These are phyloP conservation scores for Olyra latifolia DNA, from an alignment of 176 grass and related monocot species.

Conservation along the genomic window DNA sequence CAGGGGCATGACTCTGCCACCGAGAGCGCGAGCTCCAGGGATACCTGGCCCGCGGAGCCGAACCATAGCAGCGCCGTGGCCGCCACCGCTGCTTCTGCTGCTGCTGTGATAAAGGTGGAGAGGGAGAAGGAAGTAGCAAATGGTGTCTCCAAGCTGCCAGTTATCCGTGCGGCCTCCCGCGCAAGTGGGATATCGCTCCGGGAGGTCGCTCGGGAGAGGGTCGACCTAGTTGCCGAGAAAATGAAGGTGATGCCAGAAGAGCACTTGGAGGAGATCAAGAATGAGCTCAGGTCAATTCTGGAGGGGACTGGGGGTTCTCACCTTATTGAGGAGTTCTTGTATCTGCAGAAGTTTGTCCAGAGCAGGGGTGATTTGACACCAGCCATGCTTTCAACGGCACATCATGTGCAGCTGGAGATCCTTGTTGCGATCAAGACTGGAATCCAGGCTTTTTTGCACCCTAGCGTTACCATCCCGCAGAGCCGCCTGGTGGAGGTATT, in stretches of 20 bases:
- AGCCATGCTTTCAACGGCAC: slow-evolving; percentile 59
- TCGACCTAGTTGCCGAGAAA: slow-evolving; percentile 72
- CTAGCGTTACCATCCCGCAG: slow-evolving; percentile 81
- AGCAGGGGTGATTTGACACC: slow-evolving; percentile 72
- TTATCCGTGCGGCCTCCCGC: slow-evolving; percentile 47
- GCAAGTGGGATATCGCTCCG: slow-evolving; percentile 51
- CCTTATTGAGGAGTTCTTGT: slow-evolving; percentile 88
- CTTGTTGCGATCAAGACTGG: slow-evolving; percentile 95
- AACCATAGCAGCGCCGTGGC: slow-evolving; percentile 45
- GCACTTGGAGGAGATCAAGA: slow-evolving; percentile 76
- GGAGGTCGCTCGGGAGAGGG: slow-evolving; percentile 80
- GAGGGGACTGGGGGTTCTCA: slow-evolving; percentile 87
- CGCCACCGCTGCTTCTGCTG: not conserved
- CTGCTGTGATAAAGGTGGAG: slow-evolving; percentile 41
- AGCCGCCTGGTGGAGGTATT: slow-evolving; percentile 75
- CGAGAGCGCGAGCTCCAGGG: slow-evolving; percentile 87
- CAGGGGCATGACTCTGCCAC: slow-evolving; percentile 81
- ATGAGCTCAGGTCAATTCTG: slow-evolving; percentile 74
- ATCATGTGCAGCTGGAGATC: slow-evolving; percentile 88
- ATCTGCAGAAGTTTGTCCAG: slow-evolving; percentile 86
- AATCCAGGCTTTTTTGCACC: slow-evolving; percentile 96
- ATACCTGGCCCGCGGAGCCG: slow-evolving; percentile 77
- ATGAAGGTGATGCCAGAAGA: slow-evolving; percentile 86
- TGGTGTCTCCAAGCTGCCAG: slow-evolving; percentile 53
- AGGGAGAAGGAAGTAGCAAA: slow-evolving; percentile 71